Conservation (phyloP, 2,329 filamentous ascomycete genomes). For the Ilyonectria robusta region DNA sequence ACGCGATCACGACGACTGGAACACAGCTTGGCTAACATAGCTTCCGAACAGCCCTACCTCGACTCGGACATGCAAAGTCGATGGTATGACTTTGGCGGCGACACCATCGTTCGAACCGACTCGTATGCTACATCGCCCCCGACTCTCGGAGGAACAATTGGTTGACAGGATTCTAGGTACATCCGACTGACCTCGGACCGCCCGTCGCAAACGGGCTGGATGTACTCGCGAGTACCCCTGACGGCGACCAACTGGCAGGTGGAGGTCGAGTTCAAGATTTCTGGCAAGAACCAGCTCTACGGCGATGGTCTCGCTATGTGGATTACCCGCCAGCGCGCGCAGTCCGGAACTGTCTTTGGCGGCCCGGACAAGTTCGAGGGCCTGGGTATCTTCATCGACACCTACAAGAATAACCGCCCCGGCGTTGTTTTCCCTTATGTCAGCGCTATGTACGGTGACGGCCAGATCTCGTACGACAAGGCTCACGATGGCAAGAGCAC, state of each 20-base stretch:
- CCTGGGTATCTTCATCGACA: conserved; percentile 95
- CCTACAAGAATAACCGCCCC: conserved; percentile 99
- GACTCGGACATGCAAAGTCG: conserved; percentile 98
- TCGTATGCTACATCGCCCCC: conserved; percentile 64
- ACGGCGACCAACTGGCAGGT: conserved; percentile 99
- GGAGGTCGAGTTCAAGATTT: conserved; percentile 94
- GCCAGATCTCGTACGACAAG: conserved; percentile 90
- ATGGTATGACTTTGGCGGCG: conserved; percentile 99
- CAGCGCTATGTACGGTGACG: conserved; percentile 98
- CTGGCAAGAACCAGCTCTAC: conserved; percentile 89
- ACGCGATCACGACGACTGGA: conserved; percentile 38
- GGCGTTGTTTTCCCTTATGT: conserved; percentile 97
- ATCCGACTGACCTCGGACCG: conserved; percentile 93
- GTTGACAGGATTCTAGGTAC: conserved; percentile 71
- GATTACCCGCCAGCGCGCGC: conserved; percentile 93
- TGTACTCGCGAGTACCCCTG: conserved; percentile 93
- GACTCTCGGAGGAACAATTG: conserved; percentile 29
- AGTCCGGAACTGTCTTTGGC: conserved; percentile 88
- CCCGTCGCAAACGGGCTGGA: conserved; percentile 91
- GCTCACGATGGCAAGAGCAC: conserved; percentile 93
- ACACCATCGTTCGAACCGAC: conserved; percentile 85
- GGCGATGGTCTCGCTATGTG: conserved; percentile 98
- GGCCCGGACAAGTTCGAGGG: conserved; percentile 92
- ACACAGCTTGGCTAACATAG: conserved; percentile 40
- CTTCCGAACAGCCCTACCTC: conserved; percentile 82